phyloP scores from a whole-genome alignment of 116 monocot genomes.

The Papilionanthe hybrid region DNA sequence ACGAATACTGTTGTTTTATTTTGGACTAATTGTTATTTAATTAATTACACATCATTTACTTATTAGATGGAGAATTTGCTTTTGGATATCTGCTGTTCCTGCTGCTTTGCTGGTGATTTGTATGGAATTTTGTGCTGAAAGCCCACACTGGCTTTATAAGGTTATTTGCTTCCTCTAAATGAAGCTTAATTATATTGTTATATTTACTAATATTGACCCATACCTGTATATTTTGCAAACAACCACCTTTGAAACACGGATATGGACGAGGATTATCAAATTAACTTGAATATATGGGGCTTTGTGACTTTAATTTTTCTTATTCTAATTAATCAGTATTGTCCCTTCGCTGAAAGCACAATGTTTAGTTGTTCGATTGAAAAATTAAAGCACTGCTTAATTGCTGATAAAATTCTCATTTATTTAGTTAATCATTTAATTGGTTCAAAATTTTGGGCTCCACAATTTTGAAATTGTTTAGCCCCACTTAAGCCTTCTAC shows the following conservation, averaged over 20 bases:
- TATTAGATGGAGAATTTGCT: conserved; percentile 93
- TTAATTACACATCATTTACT: not conserved
- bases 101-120: conserved; percentile 63
- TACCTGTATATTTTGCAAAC: not conserved
- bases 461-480: too few relatives aligned
- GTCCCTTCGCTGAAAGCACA: not conserved
- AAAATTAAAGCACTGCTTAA: not conserved
- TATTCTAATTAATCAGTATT: not conserved
- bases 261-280: not conserved
- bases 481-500: too few relatives aligned
- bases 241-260: not conserved
- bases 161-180: conserved; percentile 22
- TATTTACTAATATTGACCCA: not conserved
- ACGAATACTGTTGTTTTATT: conserved; percentile 2
- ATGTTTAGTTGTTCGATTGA: not conserved
- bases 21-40: not conserved
- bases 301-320: too few relatives aligned
- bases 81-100: conserved; percentile 80
- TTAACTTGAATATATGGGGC: too few relatives aligned
- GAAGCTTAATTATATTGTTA: not conserved
- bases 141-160: conserved; percentile 99
- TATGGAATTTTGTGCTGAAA: conserved; percentile 96
- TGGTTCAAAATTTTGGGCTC: not conserved
- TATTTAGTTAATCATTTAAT: not conserved
- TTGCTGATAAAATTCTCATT: not conserved